Evolutionary conservation across 306 rosid species (phyloP), one percentile per base, ranked within the genome.

Genomic region (Albizia julibrissin): DNA sequence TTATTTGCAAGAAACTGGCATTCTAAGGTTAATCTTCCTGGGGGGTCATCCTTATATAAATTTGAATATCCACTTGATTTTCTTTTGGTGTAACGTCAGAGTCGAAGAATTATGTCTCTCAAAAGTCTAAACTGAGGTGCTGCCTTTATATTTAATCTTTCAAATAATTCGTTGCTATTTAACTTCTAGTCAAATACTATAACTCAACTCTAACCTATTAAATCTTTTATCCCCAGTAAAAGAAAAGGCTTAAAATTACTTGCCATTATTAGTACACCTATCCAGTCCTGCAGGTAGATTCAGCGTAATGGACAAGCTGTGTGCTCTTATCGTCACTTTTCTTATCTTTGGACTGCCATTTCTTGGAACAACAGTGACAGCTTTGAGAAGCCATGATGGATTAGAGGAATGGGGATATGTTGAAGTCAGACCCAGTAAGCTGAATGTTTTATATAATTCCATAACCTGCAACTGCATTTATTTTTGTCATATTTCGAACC

Each of bases 391-490:
- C 46, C 52, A 65, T 11, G 90, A 87, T 18, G 91, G 81, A 49
- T 86, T 78, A 77, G 91, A 91, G 84, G 92, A 88, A 37, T 92
- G 97, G 97, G 95, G 97, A 22, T 92, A 88, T 73, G 92, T 89
- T 54, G 83, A 91, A 91, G 93, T 91, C 88, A 87, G 97, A 91
- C 93, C 91, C 79, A 91, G 93, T 91, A 86, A 89, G 94, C 80
- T 27, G 69, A 69, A 62, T 47, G 52, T n/a, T 26, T 58, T 26
- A 64, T 34, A 62, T 2, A 26, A 62, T 62, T 62, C 21, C 14
- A 27, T 62, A 62, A 61, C 26, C 16, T 22, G 65, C 26, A 58
- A 26, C 62, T 31, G 10, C 39, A 27, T 62, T 64, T 21, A 29
- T 64, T 29, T 10, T 29, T 31, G 12, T 27, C 46, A 42, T 13